These are phyloP conservation scores for Friedmanniomyces simplex DNA, from an alignment of 495 filamentous ascomycete genomes.

Conservation along the genomic window DNA sequence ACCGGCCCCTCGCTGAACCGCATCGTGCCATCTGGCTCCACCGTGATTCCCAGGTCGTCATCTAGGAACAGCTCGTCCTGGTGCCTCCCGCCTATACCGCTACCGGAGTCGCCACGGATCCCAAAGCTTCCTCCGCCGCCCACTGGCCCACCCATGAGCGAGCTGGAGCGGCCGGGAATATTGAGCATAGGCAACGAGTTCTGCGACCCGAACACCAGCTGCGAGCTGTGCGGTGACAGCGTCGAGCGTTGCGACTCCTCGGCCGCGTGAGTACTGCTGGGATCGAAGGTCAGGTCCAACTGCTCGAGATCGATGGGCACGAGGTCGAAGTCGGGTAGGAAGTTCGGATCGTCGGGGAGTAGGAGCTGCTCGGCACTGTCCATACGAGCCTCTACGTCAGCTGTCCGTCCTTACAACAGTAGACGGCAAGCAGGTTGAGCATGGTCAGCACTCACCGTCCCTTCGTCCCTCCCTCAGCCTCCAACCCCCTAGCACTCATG, in stretches of 20 bases:
- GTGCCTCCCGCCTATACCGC: background rate
- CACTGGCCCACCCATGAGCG: constrained; percentile 21
- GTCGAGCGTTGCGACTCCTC: constrained; percentile 30
- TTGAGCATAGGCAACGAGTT: constrained; percentile 25
- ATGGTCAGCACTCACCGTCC: constrained; percentile 45
- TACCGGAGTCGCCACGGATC: constrained; percentile 27
- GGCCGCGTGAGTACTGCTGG: constrained; percentile 15
- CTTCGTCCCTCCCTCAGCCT: constrained; percentile 56
- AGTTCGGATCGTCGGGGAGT: constrained; percentile 76
- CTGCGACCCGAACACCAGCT: constrained; percentile 27
- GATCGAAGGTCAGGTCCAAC: constrained; percentile 24
- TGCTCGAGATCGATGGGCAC: constrained; percentile 50
- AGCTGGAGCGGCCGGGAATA: constrained; percentile 21
- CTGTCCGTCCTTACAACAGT: background rate
- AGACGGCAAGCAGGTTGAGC: background rate
- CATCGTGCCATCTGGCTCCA: constrained; percentile 56
- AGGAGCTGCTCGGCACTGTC: constrained; percentile 67
- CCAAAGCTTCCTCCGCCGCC: constrained; percentile 30
- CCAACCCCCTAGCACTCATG: constrained; percentile 47
- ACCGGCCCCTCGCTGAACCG: constrained; percentile 8
- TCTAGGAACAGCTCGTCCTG: constrained; percentile 40
- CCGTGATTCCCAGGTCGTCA: constrained; percentile 45
- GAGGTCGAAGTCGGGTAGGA: constrained; percentile 57
- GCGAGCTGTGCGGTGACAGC: constrained; percentile 28
- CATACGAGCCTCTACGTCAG: too few species aligned